phyloP scores from a whole-genome alignment of 495 filamentous ascomycete species.

The Penicillium samsonianum region DNA sequence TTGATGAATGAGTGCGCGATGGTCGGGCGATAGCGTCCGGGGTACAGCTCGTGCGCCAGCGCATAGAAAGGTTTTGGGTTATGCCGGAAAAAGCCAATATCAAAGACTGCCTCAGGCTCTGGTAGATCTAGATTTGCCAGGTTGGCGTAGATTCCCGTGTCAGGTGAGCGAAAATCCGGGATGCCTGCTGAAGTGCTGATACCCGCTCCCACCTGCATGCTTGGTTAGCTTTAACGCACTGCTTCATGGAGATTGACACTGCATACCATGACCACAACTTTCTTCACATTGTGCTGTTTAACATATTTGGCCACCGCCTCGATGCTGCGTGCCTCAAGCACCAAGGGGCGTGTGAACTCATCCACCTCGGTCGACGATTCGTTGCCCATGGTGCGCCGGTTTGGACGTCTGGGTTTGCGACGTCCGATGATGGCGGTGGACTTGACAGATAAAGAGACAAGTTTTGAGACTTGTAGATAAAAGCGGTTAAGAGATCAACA shows the following conservation, averaged over 20 bases:
- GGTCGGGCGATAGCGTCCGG: slow-evolving; percentile 86
- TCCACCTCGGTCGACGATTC: slow-evolving; percentile 64
- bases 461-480: neutral
- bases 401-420: slow-evolving; percentile 33
- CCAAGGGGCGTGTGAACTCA: slow-evolving; percentile 62
- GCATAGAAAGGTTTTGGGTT: slow-evolving; percentile 92
- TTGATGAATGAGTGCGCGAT: slow-evolving; percentile 79
- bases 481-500: neutral
- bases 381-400: slow-evolving; percentile 62
- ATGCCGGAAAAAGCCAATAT: slow-evolving; percentile 79
- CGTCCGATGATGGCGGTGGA: slow-evolving; percentile 36
- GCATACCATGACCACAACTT: slow-evolving; percentile 75
- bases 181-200: slow-evolving; percentile 83
- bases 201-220: slow-evolving; percentile 48
- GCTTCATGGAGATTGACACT: neutral
- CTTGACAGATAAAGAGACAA: neutral
- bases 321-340: slow-evolving; percentile 66
- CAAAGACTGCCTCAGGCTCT: slow-evolving; percentile 75
- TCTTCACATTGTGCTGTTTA: slow-evolving; percentile 61
- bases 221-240: neutral
- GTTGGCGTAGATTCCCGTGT: slow-evolving; percentile 86
- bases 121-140: slow-evolving; percentile 80
- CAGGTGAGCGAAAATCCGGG: slow-evolving; percentile 84
- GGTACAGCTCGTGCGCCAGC: slow-evolving; percentile 86
- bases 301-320: slow-evolving; percentile 75